Base-by-base conservation (phyloP, 345 rosid genomes). In the Eucalyptus caleyi region DNA sequence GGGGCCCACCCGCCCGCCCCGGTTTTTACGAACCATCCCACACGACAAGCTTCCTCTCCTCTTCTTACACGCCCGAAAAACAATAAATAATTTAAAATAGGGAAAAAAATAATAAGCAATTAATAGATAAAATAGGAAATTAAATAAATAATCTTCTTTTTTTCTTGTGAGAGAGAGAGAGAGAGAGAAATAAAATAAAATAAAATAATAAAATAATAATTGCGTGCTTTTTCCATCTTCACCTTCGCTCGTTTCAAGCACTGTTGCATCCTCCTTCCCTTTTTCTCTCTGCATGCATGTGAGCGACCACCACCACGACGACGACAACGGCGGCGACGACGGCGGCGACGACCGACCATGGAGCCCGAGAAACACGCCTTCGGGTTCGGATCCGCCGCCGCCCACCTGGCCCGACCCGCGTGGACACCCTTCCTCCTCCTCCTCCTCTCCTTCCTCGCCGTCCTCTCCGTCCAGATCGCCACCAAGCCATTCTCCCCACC, bases 381-480 rank as follows among this genome's bases (percentile, higher is more conserved):
- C 83, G 3, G 83, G 30, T 7, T 77, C 83, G 47, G 47, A 77
- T 77, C 83, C 47, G 47, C 12, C 47, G 47, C 83, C 16, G 30
- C 27, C 30, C 83, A 23, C 83, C 30, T 77, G 83, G 30, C 83
- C 83, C 91, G 92, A 80, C 93, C 97, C 8, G 93, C 96, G 7
- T 92, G 95, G 94, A 92, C 96, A 50, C 65, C 67, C 30, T 86
- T 92, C 32, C 90, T 95, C 85, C 88, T 96, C 88, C 90, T 97
- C 67, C 86, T 93, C 77, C 91, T 94, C 92, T 91, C 97, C 88
- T 88, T 92, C 86, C 30, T 94, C 81, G 92, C 93, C 15, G 90
- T 96, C 88, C 88, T 97, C 54, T 92, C 94, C 89, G 88, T 94
- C 90, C 99, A 97, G 92, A 91, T 96, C 91, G 90, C 97, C 16